Evolutionary conservation across 2,329 filamentous ascomycete genomes (phyloP), one percentile per base, ranked within the genome.

Genomic region (Diplodia sapinea): DNA sequence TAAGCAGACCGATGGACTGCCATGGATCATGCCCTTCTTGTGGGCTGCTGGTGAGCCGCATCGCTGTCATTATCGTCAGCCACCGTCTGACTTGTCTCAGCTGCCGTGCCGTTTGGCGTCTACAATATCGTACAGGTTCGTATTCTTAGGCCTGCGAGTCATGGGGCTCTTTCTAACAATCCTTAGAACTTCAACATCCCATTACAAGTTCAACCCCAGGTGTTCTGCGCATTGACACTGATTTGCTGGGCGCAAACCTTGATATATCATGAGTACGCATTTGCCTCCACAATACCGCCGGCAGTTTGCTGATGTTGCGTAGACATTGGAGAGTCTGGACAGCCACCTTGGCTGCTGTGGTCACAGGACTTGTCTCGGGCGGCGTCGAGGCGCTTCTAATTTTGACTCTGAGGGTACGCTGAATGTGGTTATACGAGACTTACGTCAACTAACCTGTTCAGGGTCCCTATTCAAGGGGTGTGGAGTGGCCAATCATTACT

Each of bases 1-100:
- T 13, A 89, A 89, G 73, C 83, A 82, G 69, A 89, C 87, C 0
- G 86, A 89, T 49, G 88, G 88, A 2, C 77, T 89, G 2, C 87
- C 87, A 0, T 82, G 81, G 0, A 72, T 77, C 23, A 89, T 89
- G 87, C 84, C 89, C 80, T 85, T 89, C 69, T 75, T 89, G 1
- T 90, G 87, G 87, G 86, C 85, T n/a, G 73, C 82, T 38, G 87
- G 86, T 83, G 74, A 70, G 57, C 23, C 51, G 33, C 49, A 47
- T n/a, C n/a, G 56, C 9, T 29, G 11, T 11, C 29, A n/a, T 8
- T n/a, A 15, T 59, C n/a, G 40, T 20, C 40, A 57, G 20, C 38
- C 43, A 47, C 49, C 29, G 12, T 15, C 69, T 68, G 56, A 66
- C 54, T 29, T 5, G 17, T 31, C 17, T n/a, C 63, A 77, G 76